Evolutionary conservation across 495 filamentous ascomycete genomes (phyloP).

Genomic region (Tuber brumale): DNA sequence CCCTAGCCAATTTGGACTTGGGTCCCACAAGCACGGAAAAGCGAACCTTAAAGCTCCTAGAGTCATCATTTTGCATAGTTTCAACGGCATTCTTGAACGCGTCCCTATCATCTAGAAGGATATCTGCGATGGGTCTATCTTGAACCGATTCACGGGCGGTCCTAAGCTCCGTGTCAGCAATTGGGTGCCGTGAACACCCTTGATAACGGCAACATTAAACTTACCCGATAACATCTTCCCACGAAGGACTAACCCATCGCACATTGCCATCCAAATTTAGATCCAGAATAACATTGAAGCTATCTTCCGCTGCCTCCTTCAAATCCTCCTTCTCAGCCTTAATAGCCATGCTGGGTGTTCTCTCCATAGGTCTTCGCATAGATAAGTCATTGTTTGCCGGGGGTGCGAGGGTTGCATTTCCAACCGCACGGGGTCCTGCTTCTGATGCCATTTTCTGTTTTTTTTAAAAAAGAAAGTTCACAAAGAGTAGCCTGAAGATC

Average conservation of each 20-base stretch:
- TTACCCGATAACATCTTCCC: conserved; percentile 80
- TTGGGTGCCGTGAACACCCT: background rate
- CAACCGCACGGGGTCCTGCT: conserved; percentile 22
- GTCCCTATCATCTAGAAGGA: conserved; percentile 65
- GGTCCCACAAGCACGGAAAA: conserved; percentile 73
- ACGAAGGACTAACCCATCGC: conserved; percentile 95
- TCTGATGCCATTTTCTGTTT: conserved; percentile 30
- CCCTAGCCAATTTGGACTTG: conserved; percentile 54
- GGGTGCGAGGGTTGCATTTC: conserved; percentile 33
- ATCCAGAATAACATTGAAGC: conserved; percentile 89
- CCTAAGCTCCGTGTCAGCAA: conserved; percentile 28
- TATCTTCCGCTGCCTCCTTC: conserved; percentile 92
- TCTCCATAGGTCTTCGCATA: conserved; percentile 50
- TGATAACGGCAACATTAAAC: conserved; percentile 9
- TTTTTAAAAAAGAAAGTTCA: conserved; percentile 9
- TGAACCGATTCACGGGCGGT: conserved; percentile 65
- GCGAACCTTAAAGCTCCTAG: conserved; percentile 81
- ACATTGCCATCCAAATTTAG: conserved; percentile 80
- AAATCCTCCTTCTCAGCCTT: conserved; percentile 81
- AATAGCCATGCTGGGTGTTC: conserved; percentile 60
- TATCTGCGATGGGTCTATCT: conserved; percentile 69
- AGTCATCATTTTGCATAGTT: conserved; percentile 86
- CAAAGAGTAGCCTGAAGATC: conserved; percentile 18
- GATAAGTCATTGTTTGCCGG: conserved; percentile 42
- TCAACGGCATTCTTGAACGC: conserved; percentile 77